These are phyloP conservation scores for Teunomyces lycoperdinae DNA, from an alignment of 805 yeast species.

Conservation along the genomic window DNA sequence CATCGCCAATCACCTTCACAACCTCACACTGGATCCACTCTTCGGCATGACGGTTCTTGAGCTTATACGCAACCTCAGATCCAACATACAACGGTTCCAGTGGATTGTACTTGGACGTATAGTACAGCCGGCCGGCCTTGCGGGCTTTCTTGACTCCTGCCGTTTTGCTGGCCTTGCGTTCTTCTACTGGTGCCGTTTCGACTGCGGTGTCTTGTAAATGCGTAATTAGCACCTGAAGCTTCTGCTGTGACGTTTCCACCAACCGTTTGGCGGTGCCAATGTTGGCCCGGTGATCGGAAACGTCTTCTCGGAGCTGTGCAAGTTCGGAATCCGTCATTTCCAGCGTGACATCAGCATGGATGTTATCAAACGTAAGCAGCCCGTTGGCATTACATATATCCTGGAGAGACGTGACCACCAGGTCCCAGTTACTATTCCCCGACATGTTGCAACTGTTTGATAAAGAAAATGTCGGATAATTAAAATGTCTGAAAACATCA, in stretches of 20 bases:
- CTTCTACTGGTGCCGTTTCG: conserved; percentile 6
- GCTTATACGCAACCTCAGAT: conserved; percentile 84
- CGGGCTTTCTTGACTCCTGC: conserved; percentile 11
- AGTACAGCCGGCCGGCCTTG: conserved; percentile 42
- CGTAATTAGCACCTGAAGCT: conserved; percentile 46
- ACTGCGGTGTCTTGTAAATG: conserved; percentile 18
- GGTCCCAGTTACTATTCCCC: conserved; percentile 64
- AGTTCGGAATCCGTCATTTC: conserved; percentile 38
- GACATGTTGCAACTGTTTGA: conserved; percentile 5
- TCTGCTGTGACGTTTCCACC: conserved; percentile 40
- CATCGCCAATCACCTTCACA: conserved; percentile 70
- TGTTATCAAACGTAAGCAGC: conserved; percentile 46
- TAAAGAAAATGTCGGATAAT: neutral
- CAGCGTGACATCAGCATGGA: conserved; percentile 25
- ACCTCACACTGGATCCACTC: conserved; percentile 98
- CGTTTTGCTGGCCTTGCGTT: neutral
- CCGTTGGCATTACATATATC: conserved; percentile 66
- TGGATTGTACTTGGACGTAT: conserved; percentile 57
- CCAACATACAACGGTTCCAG: conserved; percentile 59
- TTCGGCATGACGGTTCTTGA: conserved; percentile 66
- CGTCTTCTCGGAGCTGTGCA: conserved; percentile 35
- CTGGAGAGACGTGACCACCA: conserved; percentile 62
- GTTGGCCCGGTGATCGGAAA: conserved; percentile 55
- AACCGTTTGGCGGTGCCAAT: conserved; percentile 47
- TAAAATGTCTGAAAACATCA: neutral